Base-by-base conservation (phyloP, 768 basidiomycete species). In the Boletus tomentosulus region DNA sequence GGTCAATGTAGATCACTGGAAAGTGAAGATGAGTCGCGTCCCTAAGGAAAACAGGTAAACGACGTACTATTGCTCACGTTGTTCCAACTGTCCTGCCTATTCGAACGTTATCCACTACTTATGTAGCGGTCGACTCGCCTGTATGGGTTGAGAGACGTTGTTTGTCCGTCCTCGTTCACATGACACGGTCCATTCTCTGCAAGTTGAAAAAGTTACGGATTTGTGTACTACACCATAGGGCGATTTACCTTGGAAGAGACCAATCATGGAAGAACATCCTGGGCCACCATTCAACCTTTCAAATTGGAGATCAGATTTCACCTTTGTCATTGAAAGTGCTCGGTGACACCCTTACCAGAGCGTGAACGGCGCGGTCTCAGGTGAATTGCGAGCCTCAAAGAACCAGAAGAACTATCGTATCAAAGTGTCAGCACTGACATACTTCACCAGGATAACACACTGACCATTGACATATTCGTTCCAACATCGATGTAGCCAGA, bases 341-440 rank as follows among this genome's bases (percentile, higher is more conserved):
- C 15, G 1, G 24, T 11, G 15, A 50, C 12, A 45, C 25, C 28
- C 66, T 38, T 53, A 82, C 84, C 85, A 87, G 24, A 86, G 71
- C 2, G 84, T 84, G 60, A 87, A 81, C 0, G 85, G 85, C 0
- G 84, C 84, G 2, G 76, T 82, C 46, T 83, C 79, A 0, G 84
- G 82, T 3, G 74, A 70, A 30, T 79, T 68, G 13, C 86, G 76
- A 3, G 85, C 77, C 57, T 83, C 86, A 50, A 87, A 87, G 66
- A 86, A 87, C 83, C 85, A 87, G 62, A 86, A 87, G 83, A 82
- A 86, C 84, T 85, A 50, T 13, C 41, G 48, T 37, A 30, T 11
- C 16, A 10, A 43, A 22, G 19, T 25, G 38, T 66, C 4, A 66
- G 43, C 15, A 33, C 8, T 13, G 13, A 34, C n/a, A n/a, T 24